phyloP scores from a whole-genome alignment of 495 filamentous ascomycete species.

The Aspergillus kassunensis region DNA sequence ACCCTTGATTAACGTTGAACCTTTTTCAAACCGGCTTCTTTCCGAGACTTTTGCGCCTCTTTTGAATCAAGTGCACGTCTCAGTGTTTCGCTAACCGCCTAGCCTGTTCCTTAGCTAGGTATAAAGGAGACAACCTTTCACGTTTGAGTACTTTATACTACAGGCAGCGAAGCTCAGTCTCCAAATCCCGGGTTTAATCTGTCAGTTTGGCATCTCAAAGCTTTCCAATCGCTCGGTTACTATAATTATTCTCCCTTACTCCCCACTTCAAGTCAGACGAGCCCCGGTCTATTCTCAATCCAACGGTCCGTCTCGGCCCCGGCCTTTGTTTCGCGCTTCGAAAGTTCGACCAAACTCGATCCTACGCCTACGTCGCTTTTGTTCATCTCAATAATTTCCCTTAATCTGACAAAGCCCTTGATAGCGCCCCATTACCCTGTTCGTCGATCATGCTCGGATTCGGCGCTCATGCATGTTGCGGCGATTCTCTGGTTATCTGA shows the following conservation, averaged over 20 bases:
- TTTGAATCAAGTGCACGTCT: conserved; percentile 16
- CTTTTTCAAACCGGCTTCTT: too few relatives aligned
- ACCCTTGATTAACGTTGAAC: neutral
- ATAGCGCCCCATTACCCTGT: conserved; percentile 6
- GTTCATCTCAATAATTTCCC: neutral
- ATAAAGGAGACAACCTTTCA: conserved; percentile 10
- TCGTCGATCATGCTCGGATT: conserved; percentile 23
- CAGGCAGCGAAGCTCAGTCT: neutral
- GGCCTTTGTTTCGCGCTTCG: conserved; percentile 16
- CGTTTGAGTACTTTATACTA: conserved; percentile 5
- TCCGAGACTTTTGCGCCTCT: neutral
- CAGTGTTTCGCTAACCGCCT: conserved; percentile 20
- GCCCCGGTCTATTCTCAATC: conserved; percentile 13
- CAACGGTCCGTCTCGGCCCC: conserved; percentile 13
- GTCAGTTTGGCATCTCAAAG: conserved; percentile 19
- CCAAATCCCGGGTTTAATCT: conserved; percentile 11
- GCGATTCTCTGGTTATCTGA: conserved; percentile 17
- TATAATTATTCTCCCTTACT: conserved; percentile 5
- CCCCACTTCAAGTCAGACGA: conserved; percentile 8
- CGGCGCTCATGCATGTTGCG: conserved; percentile 9
- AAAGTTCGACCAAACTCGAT: conserved; percentile 3
- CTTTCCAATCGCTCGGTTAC: conserved; percentile 2
- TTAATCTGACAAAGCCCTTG: neutral
- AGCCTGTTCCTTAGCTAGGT: conserved; percentile 9
- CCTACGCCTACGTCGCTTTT: neutral